Evolutionary conservation across 2,329 filamentous ascomycete genomes (phyloP).

Genomic region (Alternaria tenuissima): DNA sequence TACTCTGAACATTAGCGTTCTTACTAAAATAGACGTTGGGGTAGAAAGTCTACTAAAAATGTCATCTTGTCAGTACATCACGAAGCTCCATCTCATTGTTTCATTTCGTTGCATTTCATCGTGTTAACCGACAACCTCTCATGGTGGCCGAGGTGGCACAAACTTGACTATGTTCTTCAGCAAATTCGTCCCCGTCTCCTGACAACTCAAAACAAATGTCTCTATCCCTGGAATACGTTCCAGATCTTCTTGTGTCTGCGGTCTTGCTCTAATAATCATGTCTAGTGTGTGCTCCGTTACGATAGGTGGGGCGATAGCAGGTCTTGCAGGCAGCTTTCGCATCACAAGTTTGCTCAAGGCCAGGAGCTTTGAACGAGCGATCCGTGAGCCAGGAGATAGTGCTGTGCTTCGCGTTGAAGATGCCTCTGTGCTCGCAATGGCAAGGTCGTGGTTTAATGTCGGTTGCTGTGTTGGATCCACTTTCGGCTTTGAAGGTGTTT

Average conservation of each 20-base stretch:
- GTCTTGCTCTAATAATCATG: conserved; percentile 25
- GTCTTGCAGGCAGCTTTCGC: conserved; percentile 18
- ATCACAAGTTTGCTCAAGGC: conserved; percentile 42
- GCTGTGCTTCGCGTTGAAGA: not conserved
- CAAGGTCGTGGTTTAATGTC: not conserved
- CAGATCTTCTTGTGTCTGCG: conserved; percentile 35
- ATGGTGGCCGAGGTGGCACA: conserved; percentile 10
- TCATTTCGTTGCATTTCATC: not conserved
- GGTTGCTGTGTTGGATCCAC: not conserved
- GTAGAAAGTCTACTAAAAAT: not conserved
- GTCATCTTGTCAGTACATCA: not conserved
- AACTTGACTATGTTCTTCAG: conserved; percentile 40
- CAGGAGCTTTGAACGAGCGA: conserved; percentile 34
- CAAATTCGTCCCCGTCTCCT: conserved; percentile 29
- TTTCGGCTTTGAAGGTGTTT: not conserved
- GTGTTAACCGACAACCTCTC: not conserved
- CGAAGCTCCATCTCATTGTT: not conserved
- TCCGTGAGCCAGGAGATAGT: conserved; percentile 1
- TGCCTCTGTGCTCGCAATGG: not conserved
- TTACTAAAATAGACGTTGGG: not conserved
- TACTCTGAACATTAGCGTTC: not conserved
- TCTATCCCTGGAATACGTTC: conserved; percentile 35
- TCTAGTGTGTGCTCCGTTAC: conserved; percentile 34
- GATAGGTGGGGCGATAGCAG: conserved; percentile 18
- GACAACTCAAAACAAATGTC: conserved; percentile 33